Base-by-base conservation (phyloP, 768 basidiomycete genomes). In the Rhodotorula sphaerocarpa region DNA sequence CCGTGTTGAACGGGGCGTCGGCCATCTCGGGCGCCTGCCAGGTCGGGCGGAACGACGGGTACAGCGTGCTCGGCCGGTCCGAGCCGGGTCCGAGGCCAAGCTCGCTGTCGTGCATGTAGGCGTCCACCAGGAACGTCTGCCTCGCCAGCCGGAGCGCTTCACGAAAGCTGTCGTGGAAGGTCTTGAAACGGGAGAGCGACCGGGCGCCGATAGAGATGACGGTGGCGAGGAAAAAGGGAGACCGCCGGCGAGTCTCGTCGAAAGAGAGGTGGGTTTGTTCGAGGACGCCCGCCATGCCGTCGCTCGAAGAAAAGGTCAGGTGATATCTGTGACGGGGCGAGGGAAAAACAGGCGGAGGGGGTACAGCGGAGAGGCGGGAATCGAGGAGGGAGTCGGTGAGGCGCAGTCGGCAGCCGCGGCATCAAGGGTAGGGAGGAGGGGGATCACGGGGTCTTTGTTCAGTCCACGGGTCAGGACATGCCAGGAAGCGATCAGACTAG, bases 131-230 rank as follows among this genome's bases (percentile, higher is more conserved):
- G 46, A 63, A 67, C 10, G 55, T 56, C 3, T 44, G 34, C 18
- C 46, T 41, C 20, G 50, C 59, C 25, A 68, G 55, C 0, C 62
- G 55, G 25, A 68, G 50, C 46, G 66, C 66, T 41, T 63, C 66
- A 27, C 46, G 31, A 6, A 61, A 48, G 15, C 59, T 31, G 20
- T 46, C 51, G 51, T 62, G 55, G 31, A 59, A 63, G 11, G 62
- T 63, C 1, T 57, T 59, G 58, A 57, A 44, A 23, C 61, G 61
- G 0, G 61, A 63, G 46, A 63, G 61, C 33, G 66, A 57, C 23
- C 66, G 61, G 6, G 66, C 66, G 41, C 66, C 66, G 59, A 68
- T 64, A 23, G 60, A 63, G 42, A 64, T 48, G 59, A 68, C 60
- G 44, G 59, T 61, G 18, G 62, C 59, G 46, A 68, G 59, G 47